Percentiles rank a stretch among this genome's conserved stretches.
phyloP scores from a whole-genome alignment of 1,139 yeast species.

The Yamadazyma dushanensis region DNA sequence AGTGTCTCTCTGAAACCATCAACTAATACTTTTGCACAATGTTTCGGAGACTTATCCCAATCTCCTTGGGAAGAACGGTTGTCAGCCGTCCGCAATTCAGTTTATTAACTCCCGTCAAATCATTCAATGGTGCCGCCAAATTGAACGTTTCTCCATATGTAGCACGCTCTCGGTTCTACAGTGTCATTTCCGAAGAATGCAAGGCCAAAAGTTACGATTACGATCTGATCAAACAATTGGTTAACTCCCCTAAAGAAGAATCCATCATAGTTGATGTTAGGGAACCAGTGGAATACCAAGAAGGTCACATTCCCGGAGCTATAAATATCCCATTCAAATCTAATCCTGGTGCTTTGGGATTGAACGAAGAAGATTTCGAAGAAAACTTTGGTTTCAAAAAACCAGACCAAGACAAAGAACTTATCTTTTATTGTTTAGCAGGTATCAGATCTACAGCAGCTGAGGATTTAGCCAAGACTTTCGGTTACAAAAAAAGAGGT shows the following conservation, averaged over 20 bases:
- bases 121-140: neutral
- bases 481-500: constrained; percentile 79
- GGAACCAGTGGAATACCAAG: constrained; percentile 79
- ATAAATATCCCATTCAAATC: constrained; percentile 88
- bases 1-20: neutral
- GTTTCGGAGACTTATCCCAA: neutral
- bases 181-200: constrained; percentile 32
- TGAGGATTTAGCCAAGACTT: constrained; percentile 86
- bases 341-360: constrained; percentile 90
- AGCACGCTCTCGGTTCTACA: constrained; percentile 20
- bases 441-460: constrained; percentile 93
- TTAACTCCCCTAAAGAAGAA: constrained; percentile 39
- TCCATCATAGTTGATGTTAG: constrained; percentile 80
- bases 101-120: neutral
- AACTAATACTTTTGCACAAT: neutral
- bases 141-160: neutral
- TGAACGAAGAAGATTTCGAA: constrained; percentile 74
- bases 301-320: constrained; percentile 78
- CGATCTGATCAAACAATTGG: constrained; percentile 53
- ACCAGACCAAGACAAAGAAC: constrained; percentile 68
- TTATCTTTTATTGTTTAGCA: constrained; percentile 88
- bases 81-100: neutral
- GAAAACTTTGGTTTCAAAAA: constrained; percentile 82
- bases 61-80: neutral
- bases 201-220: constrained; percentile 57